Evolutionary conservation across 2,329 filamentous ascomycete genomes (phyloP).

Genomic region (Elsinoe fawcettii): DNA sequence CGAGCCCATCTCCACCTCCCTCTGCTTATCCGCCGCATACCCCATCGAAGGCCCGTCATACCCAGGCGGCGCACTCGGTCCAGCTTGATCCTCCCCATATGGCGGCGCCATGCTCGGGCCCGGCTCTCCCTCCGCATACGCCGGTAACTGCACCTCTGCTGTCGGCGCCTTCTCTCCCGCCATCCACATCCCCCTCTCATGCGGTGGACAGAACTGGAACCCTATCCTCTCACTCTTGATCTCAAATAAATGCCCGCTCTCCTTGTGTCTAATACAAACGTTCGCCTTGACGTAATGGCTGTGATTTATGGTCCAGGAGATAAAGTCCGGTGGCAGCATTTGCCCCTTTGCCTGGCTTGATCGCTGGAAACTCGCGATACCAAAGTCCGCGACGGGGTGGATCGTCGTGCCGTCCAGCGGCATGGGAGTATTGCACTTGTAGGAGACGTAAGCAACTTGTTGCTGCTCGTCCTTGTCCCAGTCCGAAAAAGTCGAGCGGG

Average conservation of each 20-base stretch:
- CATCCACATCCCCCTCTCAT: background rate
- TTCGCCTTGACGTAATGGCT: background rate
- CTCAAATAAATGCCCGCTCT: constrained; percentile 10
- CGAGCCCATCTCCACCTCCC: background rate
- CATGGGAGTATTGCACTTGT: background rate
- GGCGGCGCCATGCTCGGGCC: background rate
- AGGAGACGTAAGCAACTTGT: background rate
- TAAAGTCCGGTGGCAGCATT: background rate
- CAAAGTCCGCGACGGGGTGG: constrained; percentile 3
- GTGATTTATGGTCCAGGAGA: constrained; percentile 10
- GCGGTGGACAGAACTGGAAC: background rate
- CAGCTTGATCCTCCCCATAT: background rate
- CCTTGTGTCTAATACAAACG: constrained; percentile 2
- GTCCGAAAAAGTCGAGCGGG: constrained; percentile 2
- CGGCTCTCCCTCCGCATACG: background rate
- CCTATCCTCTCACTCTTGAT: constrained; percentile 7
- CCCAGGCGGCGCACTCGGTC: background rate
- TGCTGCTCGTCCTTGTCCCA: background rate
- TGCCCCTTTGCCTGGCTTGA: background rate
- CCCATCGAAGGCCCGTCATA: constrained; percentile 2
- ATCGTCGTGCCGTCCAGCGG: background rate
- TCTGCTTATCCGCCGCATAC: background rate
- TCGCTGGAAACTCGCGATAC: background rate
- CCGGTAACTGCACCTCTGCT: background rate
- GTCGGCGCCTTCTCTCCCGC: background rate